Evolutionary conservation across 257 asterid species (phyloP), one percentile per base, ranked within the genome.

Genomic region (Ligustrum vulgare): DNA sequence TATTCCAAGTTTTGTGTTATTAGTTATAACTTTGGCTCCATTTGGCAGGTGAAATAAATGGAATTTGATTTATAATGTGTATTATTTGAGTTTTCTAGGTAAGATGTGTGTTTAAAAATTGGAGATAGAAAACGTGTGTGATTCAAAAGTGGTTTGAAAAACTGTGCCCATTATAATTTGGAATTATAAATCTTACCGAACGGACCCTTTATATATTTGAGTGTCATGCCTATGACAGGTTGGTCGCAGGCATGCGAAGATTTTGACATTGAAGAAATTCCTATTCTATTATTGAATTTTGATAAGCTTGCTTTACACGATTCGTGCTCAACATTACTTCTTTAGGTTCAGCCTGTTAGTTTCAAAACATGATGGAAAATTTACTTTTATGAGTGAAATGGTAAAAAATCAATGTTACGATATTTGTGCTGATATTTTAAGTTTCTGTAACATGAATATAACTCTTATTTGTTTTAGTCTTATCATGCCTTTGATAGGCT

Each of bases 401-500:
- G 45, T 65, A 65, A 71, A 54, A 71, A 70, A 65, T 67, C 75
- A 78, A 45, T 4, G 36, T n/a, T 31, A 22, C 22, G 9, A 62
- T 65, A n/a, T 54, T 36, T 66, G 12, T 71, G 58, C 39, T 72
- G 67, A 56, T 49, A 34, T 8, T 34, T 69, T 71, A 62, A 36
- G 72, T 45, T 49, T 69, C 64, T 49, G 64, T 31, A 72, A 12
- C 62, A 41, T 51, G 60, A 45, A 31, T 45, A n/a, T 71, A 43
- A 41, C 56, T 39, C 31, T 71, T n/a, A 13, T 39, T 43, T 56
- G 58, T 8, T 66, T 73, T 31, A 5, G 36, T 41, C 25, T 75
- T 66, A 15, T 34, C 31, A 35, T 60, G 22, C 62, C 71, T 79
- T 23, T 47, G 15, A 67, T 37, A 71, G 63, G 77, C 58, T 80